Conservation (phyloP, 2,329 filamentous ascomycete species). For the Chaetomium globosum region DNA sequence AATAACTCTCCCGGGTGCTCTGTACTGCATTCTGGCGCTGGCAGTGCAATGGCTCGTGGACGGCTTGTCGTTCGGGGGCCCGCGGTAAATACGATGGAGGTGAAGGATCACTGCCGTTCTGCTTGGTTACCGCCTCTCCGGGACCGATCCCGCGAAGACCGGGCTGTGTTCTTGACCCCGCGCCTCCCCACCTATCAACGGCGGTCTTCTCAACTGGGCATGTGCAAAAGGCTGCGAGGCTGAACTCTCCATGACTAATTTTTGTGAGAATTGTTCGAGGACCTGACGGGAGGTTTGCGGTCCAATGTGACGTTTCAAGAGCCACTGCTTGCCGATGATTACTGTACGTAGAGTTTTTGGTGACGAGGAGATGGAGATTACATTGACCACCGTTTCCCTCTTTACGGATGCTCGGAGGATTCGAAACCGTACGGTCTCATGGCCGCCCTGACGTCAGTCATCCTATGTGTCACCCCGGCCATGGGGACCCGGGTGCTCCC, state of each 20-base stretch:
- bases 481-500: neutral
- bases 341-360: neutral
- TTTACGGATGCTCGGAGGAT: neutral
- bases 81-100: neutral
- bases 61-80: neutral
- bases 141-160: constrained; percentile 3
- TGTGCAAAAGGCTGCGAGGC: constrained; percentile 9
- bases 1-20: neutral
- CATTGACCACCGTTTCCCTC: neutral
- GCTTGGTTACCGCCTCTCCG: constrained; percentile 12
- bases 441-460: neutral
- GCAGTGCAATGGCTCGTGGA: neutral
- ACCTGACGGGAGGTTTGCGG: neutral
- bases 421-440: neutral
- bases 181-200: constrained; percentile 10
- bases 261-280: neutral
- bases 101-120: neutral
- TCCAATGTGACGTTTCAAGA: neutral
- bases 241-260: constrained; percentile 8
- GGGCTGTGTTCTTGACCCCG: neutral
- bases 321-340: neutral
- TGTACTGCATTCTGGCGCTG: neutral
- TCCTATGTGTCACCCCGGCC: neutral
- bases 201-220: neutral
- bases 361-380: neutral